phyloP scores from a whole-genome alignment of 2,329 filamentous ascomycete genomes.

The Botrytis medusae region DNA sequence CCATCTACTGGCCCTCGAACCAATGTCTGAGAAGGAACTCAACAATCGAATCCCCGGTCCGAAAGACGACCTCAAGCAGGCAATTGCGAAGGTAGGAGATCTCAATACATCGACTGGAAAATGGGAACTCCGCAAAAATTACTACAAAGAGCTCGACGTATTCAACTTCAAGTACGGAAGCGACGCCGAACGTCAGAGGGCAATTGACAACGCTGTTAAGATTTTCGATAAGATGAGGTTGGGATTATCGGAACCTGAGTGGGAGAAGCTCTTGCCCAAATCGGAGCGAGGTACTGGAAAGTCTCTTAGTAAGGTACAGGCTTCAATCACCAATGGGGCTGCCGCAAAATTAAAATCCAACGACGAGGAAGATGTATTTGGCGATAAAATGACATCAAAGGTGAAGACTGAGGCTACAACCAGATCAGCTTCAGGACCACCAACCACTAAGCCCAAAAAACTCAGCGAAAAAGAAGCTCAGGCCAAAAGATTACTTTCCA shows the following conservation, averaged over 20 bases:
- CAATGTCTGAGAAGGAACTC: conserved; percentile 52
- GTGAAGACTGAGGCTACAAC: conserved; percentile 47
- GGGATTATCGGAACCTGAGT: conserved; percentile 55
- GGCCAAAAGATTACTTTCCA: conserved; percentile 54
- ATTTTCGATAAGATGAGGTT: conserved; percentile 60
- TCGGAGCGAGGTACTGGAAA: conserved; percentile 60
- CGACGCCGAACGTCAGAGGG: conserved; percentile 55
- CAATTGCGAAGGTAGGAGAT: conserved; percentile 56
- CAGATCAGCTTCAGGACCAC: conserved; percentile 53
- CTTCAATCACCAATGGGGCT: conserved; percentile 55
- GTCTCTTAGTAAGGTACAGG: conserved; percentile 61
- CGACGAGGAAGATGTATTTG: conserved; percentile 44
- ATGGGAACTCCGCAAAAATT: conserved; percentile 56
- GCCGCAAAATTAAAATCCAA: conserved; percentile 52
- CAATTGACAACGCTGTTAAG: conserved; percentile 60
- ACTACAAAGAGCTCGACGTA: conserved; percentile 64
- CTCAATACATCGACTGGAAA: conserved; percentile 50
- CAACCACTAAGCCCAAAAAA: conserved; percentile 57
- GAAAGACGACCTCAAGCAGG: conserved; percentile 53
- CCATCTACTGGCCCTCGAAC: conserved; percentile 58
- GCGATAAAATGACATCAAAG: conserved; percentile 40
- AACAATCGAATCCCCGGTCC: conserved; percentile 51
- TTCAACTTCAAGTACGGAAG: conserved; percentile 60
- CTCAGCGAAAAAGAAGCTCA: conserved; percentile 53
- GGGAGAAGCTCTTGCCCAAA: conserved; percentile 59